Evolutionary conservation across 352 stramenopile species (phyloP).

Genomic region (Globisporangium rhizosaccharum): DNA sequence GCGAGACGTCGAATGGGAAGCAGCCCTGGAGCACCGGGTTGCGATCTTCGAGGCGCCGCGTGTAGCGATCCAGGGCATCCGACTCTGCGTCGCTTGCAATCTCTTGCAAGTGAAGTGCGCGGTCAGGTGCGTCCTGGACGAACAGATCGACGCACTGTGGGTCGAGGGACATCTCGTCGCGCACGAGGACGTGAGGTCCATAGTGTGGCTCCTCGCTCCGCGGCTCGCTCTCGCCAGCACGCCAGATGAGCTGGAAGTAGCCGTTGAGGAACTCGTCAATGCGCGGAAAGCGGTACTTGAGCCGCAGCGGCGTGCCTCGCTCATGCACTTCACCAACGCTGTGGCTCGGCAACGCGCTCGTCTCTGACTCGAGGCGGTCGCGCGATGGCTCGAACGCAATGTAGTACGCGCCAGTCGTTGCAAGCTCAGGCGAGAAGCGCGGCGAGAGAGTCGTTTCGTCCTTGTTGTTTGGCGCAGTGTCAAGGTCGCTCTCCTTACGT

Average conservation of each 20-base stretch:
- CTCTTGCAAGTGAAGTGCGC: constrained; percentile 7
- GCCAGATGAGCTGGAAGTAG: constrained; percentile 72
- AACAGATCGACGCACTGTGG: constrained; percentile 13
- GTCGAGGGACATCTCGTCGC: constrained; percentile 38
- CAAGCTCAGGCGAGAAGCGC: neutral
- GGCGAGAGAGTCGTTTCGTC: neutral
- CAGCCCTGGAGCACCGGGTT: constrained; percentile 26
- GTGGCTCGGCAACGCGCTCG: neutral
- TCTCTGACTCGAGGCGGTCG: constrained; percentile 27
- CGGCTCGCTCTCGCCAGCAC: constrained; percentile 27
- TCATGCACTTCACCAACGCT: constrained; percentile 41
- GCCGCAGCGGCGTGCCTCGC: constrained; percentile 23
- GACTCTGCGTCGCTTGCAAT: neutral
- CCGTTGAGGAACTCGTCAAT: constrained; percentile 37
- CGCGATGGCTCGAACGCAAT: constrained; percentile 36
- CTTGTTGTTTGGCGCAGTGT: neutral
- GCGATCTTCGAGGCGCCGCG: constrained; percentile 19
- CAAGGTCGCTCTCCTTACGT: no score
- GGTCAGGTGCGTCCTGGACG: neutral
- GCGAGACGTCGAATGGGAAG: constrained; percentile 35
- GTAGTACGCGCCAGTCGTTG: constrained; percentile 21
- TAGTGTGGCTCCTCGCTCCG: constrained; percentile 53
- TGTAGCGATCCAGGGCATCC: neutral
- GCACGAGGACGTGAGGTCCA: constrained; percentile 30
- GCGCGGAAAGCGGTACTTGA: constrained; percentile 43